phyloP scores from a whole-genome alignment of 306 rosid species.

The Sesbania bispinosa region DNA sequence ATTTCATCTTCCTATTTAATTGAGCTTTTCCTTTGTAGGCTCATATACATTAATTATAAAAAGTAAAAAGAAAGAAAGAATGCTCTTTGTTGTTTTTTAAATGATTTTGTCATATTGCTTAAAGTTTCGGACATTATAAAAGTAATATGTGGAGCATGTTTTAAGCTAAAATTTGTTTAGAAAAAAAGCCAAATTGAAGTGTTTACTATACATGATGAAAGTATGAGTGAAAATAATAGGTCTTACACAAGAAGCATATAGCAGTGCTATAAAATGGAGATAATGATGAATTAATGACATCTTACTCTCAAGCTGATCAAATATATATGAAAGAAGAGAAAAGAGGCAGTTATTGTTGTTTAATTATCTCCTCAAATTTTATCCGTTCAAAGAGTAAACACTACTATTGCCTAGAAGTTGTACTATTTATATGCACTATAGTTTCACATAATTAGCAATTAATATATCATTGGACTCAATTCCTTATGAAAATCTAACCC shows the following conservation, averaged over 20 bases:
- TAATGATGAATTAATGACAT: background rate
- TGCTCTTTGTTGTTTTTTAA: background rate
- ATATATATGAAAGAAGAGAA: background rate
- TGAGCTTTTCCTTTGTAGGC: background rate
- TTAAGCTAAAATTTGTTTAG: background rate
- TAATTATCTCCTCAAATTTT: background rate
- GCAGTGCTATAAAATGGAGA: background rate
- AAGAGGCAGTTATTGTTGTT: background rate
- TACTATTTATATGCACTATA: background rate
- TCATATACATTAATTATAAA: background rate
- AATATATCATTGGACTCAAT: constrained; percentile 11
- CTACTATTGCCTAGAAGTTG: background rate
- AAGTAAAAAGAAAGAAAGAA: background rate
- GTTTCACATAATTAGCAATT: constrained; percentile 17
- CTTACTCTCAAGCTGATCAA: background rate
- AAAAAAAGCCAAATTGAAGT: background rate
- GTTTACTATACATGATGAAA: constrained; percentile 11
- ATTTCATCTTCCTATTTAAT: background rate
- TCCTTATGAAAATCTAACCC: background rate
- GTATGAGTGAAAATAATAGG: constrained; percentile 21
- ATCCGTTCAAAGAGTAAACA: background rate
- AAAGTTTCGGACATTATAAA: background rate
- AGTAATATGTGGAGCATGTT: background rate
- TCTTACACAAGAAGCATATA: constrained; percentile 6
- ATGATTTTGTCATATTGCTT: background rate